Base-by-base conservation (phyloP, 2,329 filamentous ascomycete species). In the Ophiostoma montium region DNA sequence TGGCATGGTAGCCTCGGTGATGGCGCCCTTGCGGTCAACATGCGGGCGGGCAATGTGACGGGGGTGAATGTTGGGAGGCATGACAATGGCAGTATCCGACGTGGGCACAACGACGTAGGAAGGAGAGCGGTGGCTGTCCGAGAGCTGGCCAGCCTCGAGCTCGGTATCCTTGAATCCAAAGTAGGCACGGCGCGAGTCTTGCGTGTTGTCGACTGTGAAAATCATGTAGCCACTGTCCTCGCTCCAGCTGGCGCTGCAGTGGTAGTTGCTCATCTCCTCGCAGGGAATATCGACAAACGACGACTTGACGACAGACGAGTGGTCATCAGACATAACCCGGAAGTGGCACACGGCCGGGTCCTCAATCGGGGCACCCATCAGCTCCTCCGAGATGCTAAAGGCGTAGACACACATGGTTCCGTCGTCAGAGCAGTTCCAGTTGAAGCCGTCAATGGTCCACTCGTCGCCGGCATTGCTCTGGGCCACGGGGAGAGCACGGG, bases 81-180 rank as follows among this genome's bases (percentile, higher is more conserved):
- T 47, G n/a, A 44, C 38, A 13, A 49, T 18, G 16, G 33, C 21
- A 5, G 38, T 5, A 12, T 23, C 33, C 5, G 38, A 16, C 4
- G 43, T 21, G 3, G 47, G 41, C 13, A 32, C 16, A 15, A 55
- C 45, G 19, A 44, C 30, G 32, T 49, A 56, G 3, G 39, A 49
- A 12, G 47, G 30, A 0, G 53, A 54, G 9, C 30, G 31, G 12
- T 53, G 48, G 12, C 35, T 41, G 9, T 23, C 9, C 2, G 49
- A 19, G 4, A 50, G 43, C 32, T 48, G 21, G 10, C 50, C 51
- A 15, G 36, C 42, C 2, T 23, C 27, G 2, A 58, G 9, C 45
- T 60, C 57, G 2, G 16, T 41, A 13, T 54, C 52, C 1, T 18
- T 35, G 46, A 57, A 59, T 19, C 44, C 51, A 35, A 61, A 58